A percentile compares a stretch with the other conserved stretches of the same genome.
Conservation (phyloP, 306 rosid species). For the Quercus variabilis region DNA sequence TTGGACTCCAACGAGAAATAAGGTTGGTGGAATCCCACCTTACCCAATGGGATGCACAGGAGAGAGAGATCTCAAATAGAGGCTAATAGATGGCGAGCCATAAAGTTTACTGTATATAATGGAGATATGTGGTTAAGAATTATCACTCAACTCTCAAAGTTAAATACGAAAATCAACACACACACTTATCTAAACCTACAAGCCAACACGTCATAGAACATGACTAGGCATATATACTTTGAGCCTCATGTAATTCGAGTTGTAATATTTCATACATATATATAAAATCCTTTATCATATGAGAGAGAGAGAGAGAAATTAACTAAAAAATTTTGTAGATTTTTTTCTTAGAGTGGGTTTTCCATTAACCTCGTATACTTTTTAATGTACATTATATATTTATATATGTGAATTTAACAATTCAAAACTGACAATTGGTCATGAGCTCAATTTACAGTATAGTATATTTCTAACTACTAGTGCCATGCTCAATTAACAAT, state of each 20-base stretch:
- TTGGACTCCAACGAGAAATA: slow-evolving; percentile 59
- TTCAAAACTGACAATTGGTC: too few relatives aligned
- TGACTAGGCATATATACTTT: not conserved
- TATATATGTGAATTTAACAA: too few relatives aligned
- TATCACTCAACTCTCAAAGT: not conserved
- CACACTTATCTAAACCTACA: not conserved
- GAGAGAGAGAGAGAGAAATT: not conserved
- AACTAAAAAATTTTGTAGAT: not conserved
- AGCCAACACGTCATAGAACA: not conserved
- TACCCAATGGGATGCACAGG: slow-evolving; percentile 29
- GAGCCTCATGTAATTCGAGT: not conserved
- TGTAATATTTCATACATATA: too few relatives aligned
- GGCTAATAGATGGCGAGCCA: slow-evolving; percentile 19
- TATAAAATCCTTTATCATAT: too few relatives aligned
- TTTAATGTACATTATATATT: too few relatives aligned
- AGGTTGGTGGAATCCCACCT: slow-evolving; percentile 63
- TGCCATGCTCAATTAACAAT: too few relatives aligned
- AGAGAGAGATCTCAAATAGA: slow-evolving; percentile 8
- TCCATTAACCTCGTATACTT: too few relatives aligned
- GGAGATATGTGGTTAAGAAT: slow-evolving; percentile 4
- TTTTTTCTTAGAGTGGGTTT: too few relatives aligned
- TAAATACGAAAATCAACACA: not conserved
- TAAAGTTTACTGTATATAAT: slow-evolving; percentile 2
- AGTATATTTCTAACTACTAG: too few relatives aligned
- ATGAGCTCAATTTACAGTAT: too few relatives aligned